Evolutionary conservation across 495 filamentous ascomycete genomes (phyloP).

Genomic region (Xylaria castorea): DNA sequence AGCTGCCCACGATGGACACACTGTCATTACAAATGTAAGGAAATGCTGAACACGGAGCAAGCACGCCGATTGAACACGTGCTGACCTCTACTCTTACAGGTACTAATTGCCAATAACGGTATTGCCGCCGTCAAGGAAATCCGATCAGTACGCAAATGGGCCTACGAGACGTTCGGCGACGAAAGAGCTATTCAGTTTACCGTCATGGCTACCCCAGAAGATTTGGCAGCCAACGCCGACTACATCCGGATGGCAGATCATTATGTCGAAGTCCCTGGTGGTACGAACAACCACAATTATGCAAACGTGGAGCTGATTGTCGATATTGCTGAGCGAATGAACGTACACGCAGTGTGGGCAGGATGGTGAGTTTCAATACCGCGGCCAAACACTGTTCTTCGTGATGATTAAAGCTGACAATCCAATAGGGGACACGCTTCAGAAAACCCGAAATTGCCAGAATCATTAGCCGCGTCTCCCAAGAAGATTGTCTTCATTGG

Average conservation of each 20-base stretch:
- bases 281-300: conserved; percentile 99
- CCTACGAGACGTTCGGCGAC: conserved; percentile 98
- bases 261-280: conserved; percentile 98
- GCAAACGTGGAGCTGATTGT: conserved; percentile 99
- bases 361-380: conserved; percentile 75
- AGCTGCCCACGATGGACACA: conserved; percentile 86
- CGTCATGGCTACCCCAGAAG: conserved; percentile 99
- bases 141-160: conserved; percentile 98
- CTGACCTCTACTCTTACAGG: conserved; percentile 58
- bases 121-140: conserved; percentile 99
- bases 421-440: conserved; percentile 88
- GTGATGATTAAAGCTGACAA: conserved; percentile 19
- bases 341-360: conserved; percentile 98
- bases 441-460: conserved; percentile 96
- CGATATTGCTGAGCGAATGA: conserved; percentile 98
- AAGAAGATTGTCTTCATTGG: conserved; percentile 99
- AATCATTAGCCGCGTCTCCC: conserved; percentile 91
- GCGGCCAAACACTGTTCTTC: background rate
- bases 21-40: conserved; percentile 93
- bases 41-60: background rate
- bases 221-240: conserved; percentile 96
- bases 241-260: conserved; percentile 99
- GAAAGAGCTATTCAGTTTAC: conserved; percentile 98
- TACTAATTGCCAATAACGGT: conserved; percentile 99
- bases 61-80: background rate